Base-by-base conservation (phyloP, 2,329 filamentous ascomycete species). In the Thyridium curvatum region DNA sequence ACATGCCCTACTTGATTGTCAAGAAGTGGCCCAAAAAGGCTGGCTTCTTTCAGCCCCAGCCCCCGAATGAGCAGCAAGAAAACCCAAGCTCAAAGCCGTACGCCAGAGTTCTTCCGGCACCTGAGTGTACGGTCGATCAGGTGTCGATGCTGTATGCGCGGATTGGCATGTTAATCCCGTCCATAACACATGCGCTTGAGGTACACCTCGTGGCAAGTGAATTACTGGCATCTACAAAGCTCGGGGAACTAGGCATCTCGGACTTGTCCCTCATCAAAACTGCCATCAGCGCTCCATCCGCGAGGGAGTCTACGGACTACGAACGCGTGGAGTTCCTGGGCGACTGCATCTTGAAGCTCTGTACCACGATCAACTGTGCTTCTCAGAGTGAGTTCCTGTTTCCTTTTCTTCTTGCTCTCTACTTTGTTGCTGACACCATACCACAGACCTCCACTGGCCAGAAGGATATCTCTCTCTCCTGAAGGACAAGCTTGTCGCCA, bases 311-410 rank as follows among this genome's bases (percentile, higher is more conserved):
- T 2, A 71, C 69, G 0, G 74, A 95, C 46, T 96, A 96, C 53
- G 84, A 97, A 51, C 71, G 84, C 3, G 66, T 94, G 0, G 93
- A 97, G 55, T 94, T 94, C 48, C 64, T 96, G 0, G 93, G 93
- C 0, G 91, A 97, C 52, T 80, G 79, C 0, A 69, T 94, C 2
- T 68, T 97, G 30, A 97, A 97, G 52, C 76, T 83, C 41, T 78
- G 77, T 34, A 72, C 84, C 0, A 78, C 80, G 0, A 56, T 87
- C 2, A 82, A 88, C 40, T 68, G 90, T 3, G 64, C 68, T 14
- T 68, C 71, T 1, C 58, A 69, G 16, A 54, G 75, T 78, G 54
- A 58, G 72, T 59, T 9, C 32, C 12, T 8, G 16, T 35, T n/a
- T 42, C 21, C 12, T 17, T 29, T 18, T 12, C 16, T 7, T 10